Conservation (phyloP, 2,329 filamentous ascomycete species). For the Aspergillus puulaauensis region DNA sequence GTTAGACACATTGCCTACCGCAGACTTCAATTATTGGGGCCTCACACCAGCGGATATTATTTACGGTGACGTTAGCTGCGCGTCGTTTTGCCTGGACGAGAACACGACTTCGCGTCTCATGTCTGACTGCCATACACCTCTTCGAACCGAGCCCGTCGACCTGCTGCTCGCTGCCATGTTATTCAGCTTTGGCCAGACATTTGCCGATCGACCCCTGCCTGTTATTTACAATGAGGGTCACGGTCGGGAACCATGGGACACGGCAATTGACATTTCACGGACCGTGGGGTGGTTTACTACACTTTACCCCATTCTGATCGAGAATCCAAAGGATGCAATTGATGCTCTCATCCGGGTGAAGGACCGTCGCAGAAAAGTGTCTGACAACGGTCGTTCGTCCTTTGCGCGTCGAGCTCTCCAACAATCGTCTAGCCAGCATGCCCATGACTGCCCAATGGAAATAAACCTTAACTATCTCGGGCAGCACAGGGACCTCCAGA, state of each 20-base stretch:
- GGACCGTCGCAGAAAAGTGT: slow-evolving; percentile 36
- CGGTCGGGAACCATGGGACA: slow-evolving; percentile 47
- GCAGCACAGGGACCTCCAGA: slow-evolving; percentile 44
- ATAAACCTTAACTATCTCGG: slow-evolving; percentile 45
- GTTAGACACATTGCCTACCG: slow-evolving; percentile 24
- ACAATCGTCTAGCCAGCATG: slow-evolving; percentile 31
- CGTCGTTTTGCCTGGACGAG: slow-evolving; percentile 29
- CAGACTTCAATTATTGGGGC: slow-evolving; percentile 38
- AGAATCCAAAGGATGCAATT: slow-evolving; percentile 25
- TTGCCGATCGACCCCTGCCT: slow-evolving; percentile 40
- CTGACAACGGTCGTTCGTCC: slow-evolving; percentile 39
- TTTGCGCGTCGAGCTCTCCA: slow-evolving; percentile 35
- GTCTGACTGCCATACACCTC: slow-evolving; percentile 30
- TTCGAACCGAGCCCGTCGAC: slow-evolving; percentile 38
- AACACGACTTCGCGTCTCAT: slow-evolving; percentile 27
- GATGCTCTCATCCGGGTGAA: slow-evolving; percentile 39
- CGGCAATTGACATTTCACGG: slow-evolving; percentile 47
- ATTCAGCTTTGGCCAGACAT: slow-evolving; percentile 46
- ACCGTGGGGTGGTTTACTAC: slow-evolving; percentile 55
- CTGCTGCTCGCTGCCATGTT: slow-evolving; percentile 38
- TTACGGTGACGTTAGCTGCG: slow-evolving; percentile 37
- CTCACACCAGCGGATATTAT: slow-evolving; percentile 27
- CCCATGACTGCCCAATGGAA: slow-evolving; percentile 42
- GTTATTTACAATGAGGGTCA: slow-evolving; percentile 52
- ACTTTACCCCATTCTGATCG: slow-evolving; percentile 45